A percentile compares a stretch with the other conserved stretches of the same genome.
Conservation (phyloP, 441 rosid species). For the Bruguiera hainesii region DNA sequence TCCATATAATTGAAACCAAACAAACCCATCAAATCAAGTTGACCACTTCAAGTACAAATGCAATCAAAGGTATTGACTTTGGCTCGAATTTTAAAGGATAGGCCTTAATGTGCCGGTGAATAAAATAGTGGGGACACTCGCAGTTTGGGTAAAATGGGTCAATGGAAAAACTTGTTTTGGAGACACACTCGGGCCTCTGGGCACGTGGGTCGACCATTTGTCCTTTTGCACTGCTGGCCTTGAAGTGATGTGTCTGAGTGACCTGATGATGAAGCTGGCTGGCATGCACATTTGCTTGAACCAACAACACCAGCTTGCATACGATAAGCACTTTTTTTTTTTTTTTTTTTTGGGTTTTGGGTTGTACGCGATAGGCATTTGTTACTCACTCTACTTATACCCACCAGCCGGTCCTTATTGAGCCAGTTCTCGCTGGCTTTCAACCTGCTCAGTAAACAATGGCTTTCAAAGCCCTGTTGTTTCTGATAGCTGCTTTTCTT, state of each 20-base stretch:
- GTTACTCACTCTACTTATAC: conserved; percentile 15
- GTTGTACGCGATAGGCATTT: neutral
- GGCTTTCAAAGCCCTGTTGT: conserved; percentile 27
- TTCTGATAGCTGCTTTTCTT: conserved; percentile 26
- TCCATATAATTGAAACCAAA: neutral
- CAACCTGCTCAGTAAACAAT: conserved; percentile 8
- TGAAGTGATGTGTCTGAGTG: conserved; percentile 5
- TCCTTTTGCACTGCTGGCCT: conserved; percentile 4
- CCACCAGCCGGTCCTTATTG: neutral
- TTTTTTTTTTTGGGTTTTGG: neutral
- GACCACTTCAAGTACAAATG: neutral
- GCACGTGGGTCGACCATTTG: neutral
- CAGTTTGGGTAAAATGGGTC: neutral
- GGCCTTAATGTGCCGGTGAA: conserved; percentile 11
- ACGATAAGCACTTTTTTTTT: neutral
- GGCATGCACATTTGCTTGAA: conserved; percentile 23
- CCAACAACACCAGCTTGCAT: neutral
- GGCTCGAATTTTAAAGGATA: conserved; percentile 11
- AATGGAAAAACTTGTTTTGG: neutral
- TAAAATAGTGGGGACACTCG: conserved; percentile 10
- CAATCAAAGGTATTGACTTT: neutral
- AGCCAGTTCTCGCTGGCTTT: neutral
- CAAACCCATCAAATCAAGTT: neutral
- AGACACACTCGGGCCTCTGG: conserved; percentile 14
- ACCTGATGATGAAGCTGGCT: conserved; percentile 16